Evolutionary conservation across 805 yeast genomes (phyloP).

Genomic region (Ogataea sp.): DNA sequence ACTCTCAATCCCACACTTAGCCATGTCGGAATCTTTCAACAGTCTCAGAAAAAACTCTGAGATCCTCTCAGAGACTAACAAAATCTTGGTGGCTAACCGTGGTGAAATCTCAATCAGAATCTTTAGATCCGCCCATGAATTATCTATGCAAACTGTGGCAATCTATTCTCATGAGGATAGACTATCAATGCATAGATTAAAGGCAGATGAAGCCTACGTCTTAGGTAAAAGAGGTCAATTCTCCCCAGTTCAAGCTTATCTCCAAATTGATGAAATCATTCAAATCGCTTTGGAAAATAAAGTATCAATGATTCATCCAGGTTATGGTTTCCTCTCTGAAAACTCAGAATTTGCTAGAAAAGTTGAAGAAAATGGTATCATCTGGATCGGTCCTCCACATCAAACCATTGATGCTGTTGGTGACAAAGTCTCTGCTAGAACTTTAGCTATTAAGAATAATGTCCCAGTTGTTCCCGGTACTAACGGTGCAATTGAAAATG

Average conservation of each 20-base stretch:
- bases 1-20: background rate
- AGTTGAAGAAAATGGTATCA: slow-evolving; percentile 84
- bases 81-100: slow-evolving; percentile 74
- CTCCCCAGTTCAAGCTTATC: slow-evolving; percentile 93
- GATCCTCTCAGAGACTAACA: slow-evolving; percentile 44
- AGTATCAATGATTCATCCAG: slow-evolving; percentile 88
- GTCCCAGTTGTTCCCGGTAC: slow-evolving; percentile 98
- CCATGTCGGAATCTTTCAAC: slow-evolving; percentile 12
- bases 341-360: slow-evolving; percentile 90
- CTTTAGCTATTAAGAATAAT: slow-evolving; percentile 66
- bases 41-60: slow-evolving; percentile 32
- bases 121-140: slow-evolving; percentile 95
- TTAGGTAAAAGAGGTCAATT: slow-evolving; percentile 85
- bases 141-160: slow-evolving; percentile 95
- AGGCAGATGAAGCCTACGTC: slow-evolving; percentile 89
- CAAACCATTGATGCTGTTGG: slow-evolving; percentile 90
- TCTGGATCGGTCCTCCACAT: slow-evolving; percentile 93
- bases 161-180: slow-evolving; percentile 95
- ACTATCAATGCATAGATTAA: slow-evolving; percentile 87
- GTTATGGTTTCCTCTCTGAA: slow-evolving; percentile 86
- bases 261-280: slow-evolving; percentile 92
- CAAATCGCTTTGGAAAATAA: slow-evolving; percentile 69
- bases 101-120: slow-evolving; percentile 85
- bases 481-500: slow-evolving; percentile 86
- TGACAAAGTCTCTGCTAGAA: slow-evolving; percentile 93